These are phyloP conservation scores for Kwoniella shivajii DNA, from an alignment of 1,284 basidiomycete species.

Conservation along the genomic window DNA sequence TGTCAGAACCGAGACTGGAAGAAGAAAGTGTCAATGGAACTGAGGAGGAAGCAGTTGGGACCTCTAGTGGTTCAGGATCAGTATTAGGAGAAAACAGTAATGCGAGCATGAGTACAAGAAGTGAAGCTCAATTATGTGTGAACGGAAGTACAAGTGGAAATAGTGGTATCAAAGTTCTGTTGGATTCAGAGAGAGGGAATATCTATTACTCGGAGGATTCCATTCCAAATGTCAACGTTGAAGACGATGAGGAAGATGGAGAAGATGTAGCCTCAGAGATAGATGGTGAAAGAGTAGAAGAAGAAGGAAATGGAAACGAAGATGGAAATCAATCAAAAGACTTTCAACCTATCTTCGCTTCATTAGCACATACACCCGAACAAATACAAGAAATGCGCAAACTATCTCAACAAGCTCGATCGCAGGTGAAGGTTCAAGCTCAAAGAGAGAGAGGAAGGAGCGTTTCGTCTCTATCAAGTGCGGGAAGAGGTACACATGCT, in stretches of 20 bases:
- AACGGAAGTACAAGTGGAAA: neutral
- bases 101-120: neutral
- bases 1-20: neutral
- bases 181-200: slow-evolving; percentile 14
- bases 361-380: slow-evolving; percentile 47
- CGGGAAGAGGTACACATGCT: neutral
- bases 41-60: neutral
- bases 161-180: slow-evolving; percentile 10
- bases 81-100: neutral
- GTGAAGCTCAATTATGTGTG: neutral
- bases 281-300: neutral
- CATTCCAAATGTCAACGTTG: neutral
- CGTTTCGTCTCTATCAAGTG: neutral
- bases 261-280: neutral
- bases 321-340: neutral
- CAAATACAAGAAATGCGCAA: slow-evolving; percentile 44
- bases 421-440: slow-evolving; percentile 28
- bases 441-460: slow-evolving; percentile 10
- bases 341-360: slow-evolving; percentile 42
- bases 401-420: neutral
- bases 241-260: neutral
- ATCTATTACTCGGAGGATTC: slow-evolving; percentile 9
- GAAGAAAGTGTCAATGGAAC: neutral
- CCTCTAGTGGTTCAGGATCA: neutral
- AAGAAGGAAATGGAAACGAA: neutral